Conservation (phyloP, 2,329 filamentous ascomycete genomes). For the Neonectria hederae region DNA sequence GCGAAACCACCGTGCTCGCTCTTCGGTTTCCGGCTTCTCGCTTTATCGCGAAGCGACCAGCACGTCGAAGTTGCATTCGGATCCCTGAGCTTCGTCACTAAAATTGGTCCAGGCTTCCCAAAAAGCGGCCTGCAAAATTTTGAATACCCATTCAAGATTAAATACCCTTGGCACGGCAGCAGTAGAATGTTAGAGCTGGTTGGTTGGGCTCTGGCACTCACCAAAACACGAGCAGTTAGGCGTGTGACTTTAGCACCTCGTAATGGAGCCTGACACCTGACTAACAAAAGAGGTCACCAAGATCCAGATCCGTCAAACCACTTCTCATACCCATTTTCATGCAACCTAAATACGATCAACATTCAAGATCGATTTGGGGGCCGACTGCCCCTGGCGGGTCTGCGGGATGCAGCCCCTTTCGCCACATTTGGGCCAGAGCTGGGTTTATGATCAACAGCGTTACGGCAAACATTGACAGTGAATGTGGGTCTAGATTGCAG, state of each 20-base stretch:
- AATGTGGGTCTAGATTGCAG: background rate
- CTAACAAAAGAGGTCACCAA: background rate
- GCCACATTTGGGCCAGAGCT: background rate
- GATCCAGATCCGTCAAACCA: background rate
- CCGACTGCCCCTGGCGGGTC: background rate
- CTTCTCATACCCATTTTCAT: background rate
- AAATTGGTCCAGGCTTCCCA: background rate
- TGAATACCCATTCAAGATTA: background rate
- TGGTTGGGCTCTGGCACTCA: background rate
- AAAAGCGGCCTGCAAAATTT: background rate
- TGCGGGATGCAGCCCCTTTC: background rate
- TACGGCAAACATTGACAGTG: background rate
- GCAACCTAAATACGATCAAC: background rate
- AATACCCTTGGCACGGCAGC: background rate
- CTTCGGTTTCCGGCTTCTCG: conserved; percentile 7
- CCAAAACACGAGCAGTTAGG: background rate
- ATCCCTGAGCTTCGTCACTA: background rate
- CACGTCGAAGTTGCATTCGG: background rate
- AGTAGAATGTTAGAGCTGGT: too few relatives aligned
- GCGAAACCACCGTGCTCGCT: conserved; percentile 24
- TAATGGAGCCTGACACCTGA: background rate
- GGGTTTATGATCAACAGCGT: background rate
- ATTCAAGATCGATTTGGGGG: background rate
- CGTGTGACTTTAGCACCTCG: background rate
- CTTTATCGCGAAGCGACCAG: background rate